These are phyloP conservation scores for Nannochloris sp. DNA, from an alignment of 139 green algal genomes.

Conservation along the genomic window DNA sequence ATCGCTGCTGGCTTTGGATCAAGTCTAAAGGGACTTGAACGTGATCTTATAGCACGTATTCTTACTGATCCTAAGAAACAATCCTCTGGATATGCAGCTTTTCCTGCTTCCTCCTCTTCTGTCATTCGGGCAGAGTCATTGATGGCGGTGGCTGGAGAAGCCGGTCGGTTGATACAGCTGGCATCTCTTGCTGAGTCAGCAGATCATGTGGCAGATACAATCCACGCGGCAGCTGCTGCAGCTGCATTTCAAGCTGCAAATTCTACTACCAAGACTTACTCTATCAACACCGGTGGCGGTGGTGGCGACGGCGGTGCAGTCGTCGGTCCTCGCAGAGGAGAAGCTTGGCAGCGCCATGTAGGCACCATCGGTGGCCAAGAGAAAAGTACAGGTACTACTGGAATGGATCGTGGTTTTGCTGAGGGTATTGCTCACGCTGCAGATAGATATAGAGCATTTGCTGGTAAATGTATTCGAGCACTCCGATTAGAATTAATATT, in stretches of 20 bases:
- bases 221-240: constrained; percentile 17
- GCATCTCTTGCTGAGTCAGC: constrained; percentile 39
- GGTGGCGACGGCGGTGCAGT: neutral
- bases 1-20: constrained; percentile 27
- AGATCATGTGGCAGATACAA: constrained; percentile 45
- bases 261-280: neutral
- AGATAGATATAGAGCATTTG: constrained; percentile 52
- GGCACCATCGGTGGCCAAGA: neutral
- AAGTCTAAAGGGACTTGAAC: constrained; percentile 22
- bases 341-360: constrained; percentile 2
- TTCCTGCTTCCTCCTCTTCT: constrained; percentile 3
- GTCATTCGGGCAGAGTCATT: constrained; percentile 36
- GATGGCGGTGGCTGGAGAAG: constrained; percentile 6
- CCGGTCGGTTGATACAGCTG: constrained; percentile 17
- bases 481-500: constrained; percentile 61
- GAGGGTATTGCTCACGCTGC: constrained; percentile 32
- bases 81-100: too few species aligned
- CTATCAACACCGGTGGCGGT: neutral
- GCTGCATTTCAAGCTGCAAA: neutral
- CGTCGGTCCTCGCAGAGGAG: neutral
- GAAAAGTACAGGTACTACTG: too few species aligned
- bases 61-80: constrained; percentile 9
- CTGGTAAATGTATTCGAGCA: constrained; percentile 39
- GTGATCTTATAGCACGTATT: constrained; percentile 29
- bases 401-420: constrained; percentile 11